Evolutionary conservation across 192 early-diverging fungal species (phyloP).

Genomic region (Obelidium mucronatum): DNA sequence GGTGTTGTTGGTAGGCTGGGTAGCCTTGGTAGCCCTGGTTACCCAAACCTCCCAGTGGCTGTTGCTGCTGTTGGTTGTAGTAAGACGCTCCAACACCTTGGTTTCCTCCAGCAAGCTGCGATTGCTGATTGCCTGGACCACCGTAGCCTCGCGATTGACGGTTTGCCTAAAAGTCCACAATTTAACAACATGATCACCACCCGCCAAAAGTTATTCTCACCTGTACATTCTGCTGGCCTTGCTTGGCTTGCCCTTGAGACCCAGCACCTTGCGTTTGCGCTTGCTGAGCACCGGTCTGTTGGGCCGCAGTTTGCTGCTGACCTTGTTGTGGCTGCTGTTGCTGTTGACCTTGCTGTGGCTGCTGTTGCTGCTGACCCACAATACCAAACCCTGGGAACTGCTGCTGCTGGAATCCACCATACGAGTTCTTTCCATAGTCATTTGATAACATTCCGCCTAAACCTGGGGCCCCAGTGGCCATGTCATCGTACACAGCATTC

Average conservation of each 20-base stretch:
- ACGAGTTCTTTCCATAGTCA: conserved; percentile 33
- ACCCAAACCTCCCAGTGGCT: conserved; percentile 11
- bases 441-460: conserved; percentile 21
- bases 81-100: conserved; percentile 25
- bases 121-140: conserved; percentile 9
- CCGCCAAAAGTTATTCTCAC: too few relatives aligned
- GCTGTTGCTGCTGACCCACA: conserved; percentile 22
- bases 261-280: conserved; percentile 8
- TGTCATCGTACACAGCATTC: conserved; percentile 37
- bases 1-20: conserved; percentile 34
- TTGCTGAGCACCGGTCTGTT: conserved; percentile 16
- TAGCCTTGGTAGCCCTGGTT: conserved; percentile 21
- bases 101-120: conserved; percentile 20
- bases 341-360: conserved; percentile 25
- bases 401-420: conserved; percentile 19
- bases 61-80: conserved; percentile 45
- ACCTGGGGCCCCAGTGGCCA: conserved; percentile 14
- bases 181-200: too few relatives aligned
- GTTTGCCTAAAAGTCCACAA: conserved; percentile 10
- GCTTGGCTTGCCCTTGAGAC: conserved; percentile 7
- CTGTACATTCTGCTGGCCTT: conserved; percentile 26
- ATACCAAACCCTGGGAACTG: conserved; percentile 38
- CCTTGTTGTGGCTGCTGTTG: conserved; percentile 28
- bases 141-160: conserved; percentile 30
- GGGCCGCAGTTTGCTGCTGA: conserved; percentile 5